phyloP scores from a whole-genome alignment of 2,329 filamentous ascomycete species.

The Plectosphaerella cucumerina region DNA sequence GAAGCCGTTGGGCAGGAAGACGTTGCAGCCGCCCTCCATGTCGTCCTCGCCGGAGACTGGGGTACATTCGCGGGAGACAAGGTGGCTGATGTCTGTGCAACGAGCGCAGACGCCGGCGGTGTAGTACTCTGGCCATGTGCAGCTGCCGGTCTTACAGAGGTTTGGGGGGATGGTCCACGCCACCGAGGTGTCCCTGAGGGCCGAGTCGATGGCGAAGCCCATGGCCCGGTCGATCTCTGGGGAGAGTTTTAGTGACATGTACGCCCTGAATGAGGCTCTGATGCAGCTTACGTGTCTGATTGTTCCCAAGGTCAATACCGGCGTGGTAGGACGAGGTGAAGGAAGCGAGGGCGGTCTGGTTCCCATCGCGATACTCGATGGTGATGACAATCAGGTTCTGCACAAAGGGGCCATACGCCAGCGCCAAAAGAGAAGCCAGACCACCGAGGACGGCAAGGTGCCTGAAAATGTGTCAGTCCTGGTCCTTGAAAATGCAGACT shows the following conservation, averaged over 20 bases:
- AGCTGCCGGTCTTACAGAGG: conserved; percentile 2
- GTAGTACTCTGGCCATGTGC: not conserved
- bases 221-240: conserved; percentile 1
- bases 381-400: conserved; percentile 3
- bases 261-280: not conserved
- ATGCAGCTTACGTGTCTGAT: not conserved
- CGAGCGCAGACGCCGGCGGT: conserved; percentile 1
- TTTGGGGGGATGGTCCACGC: not conserved
- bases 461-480: not conserved
- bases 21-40: not conserved
- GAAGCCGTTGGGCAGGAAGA: conserved; percentile 2
- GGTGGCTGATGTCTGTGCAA: conserved; percentile 3
- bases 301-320: not conserved
- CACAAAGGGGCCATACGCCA: conserved; percentile 9
- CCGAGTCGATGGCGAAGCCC: not conserved
- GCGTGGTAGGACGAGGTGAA: not conserved
- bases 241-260: not conserved
- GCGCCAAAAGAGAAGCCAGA: conserved; percentile 5
- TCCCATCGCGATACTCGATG: not conserved
- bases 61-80: not conserved
- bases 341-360: not conserved
- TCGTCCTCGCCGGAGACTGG: not conserved
- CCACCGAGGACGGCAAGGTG: conserved; percentile 7
- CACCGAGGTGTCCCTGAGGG: not conserved
- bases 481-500: not conserved